These are phyloP conservation scores for Dillenia turbinata DNA, from an alignment of 164 flowering plant species.

Conservation along the genomic window DNA sequence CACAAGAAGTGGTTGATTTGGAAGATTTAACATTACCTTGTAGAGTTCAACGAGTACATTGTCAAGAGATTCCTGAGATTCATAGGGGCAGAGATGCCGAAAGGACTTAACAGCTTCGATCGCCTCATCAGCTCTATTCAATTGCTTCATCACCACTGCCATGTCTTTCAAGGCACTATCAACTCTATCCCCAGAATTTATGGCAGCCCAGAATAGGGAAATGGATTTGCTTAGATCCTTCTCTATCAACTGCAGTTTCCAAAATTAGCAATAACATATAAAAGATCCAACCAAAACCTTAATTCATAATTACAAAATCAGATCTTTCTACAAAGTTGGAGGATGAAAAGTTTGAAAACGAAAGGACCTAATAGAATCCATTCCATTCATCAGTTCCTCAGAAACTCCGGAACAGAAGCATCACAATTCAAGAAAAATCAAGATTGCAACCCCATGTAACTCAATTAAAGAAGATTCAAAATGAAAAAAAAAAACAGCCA, in stretches of 20 bases:
- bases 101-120: slow-evolving; percentile 91
- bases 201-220: slow-evolving; percentile 82
- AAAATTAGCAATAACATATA: not conserved
- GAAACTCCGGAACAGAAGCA: too few relatives aligned
- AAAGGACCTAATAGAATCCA: not conserved
- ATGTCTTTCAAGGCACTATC: slow-evolving; percentile 93
- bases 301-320: not conserved
- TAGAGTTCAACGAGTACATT: slow-evolving; percentile 81
- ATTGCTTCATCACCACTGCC: slow-evolving; percentile 89
- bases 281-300: not conserved
- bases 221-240: slow-evolving; percentile 70
- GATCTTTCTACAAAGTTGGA: not conserved
- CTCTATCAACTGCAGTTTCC: slow-evolving; percentile 51
- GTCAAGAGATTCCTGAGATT: slow-evolving; percentile 83
- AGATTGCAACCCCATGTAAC: too few relatives aligned
- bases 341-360: not conserved
- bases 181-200: slow-evolving; percentile 76
- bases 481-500: not conserved
- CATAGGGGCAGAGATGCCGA: slow-evolving; percentile 65
- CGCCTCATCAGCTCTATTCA: slow-evolving; percentile 81
- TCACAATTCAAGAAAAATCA: not conserved
- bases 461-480: not conserved
- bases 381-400: too few relatives aligned
- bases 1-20: too few relatives aligned
- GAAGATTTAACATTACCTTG: slow-evolving; percentile 43